A percentile compares a stretch with the other conserved stretches of the same genome.
Evolutionary conservation across 78 protist genomes (phyloP).

Genomic region (Pigoraptor vietnamica): DNA sequence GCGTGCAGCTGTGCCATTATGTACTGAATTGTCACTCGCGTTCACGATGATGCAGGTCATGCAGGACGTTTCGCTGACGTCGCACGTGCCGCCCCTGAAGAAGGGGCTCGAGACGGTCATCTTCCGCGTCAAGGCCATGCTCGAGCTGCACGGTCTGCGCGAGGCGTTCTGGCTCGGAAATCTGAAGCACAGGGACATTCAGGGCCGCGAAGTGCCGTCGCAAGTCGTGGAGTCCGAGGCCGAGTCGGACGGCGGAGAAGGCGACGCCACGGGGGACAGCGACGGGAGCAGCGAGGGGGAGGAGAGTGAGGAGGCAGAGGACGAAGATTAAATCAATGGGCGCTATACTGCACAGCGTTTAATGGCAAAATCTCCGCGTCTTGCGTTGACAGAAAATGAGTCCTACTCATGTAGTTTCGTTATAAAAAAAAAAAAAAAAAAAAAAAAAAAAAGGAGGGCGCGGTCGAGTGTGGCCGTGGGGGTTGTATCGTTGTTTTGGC

Average conservation of each 20-base stretch:
- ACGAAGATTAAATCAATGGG: too few species aligned
- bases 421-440: too few species aligned
- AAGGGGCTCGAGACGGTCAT: neutral
- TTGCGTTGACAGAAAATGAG: too few species aligned
- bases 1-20: too few species aligned
- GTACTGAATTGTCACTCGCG: too few species aligned
- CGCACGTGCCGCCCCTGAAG: neutral
- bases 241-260: neutral
- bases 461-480: too few species aligned
- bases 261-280: neutral
- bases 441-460: too few species aligned
- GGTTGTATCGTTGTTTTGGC: too few species aligned
- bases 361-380: too few species aligned
- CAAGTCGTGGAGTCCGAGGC: neutral
- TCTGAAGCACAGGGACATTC: neutral
- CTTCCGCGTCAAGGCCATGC: constrained; percentile 2
- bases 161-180: neutral
- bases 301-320: neutral
- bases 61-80: neutral
- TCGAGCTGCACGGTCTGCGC: neutral
- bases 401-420: too few species aligned
- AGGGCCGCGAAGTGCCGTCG: neutral
- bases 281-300: neutral
- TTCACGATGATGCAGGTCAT: neutral
- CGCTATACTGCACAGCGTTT: too few species aligned